Base-by-base conservation (phyloP, 805 yeast species). In the Starmerella floris region DNA sequence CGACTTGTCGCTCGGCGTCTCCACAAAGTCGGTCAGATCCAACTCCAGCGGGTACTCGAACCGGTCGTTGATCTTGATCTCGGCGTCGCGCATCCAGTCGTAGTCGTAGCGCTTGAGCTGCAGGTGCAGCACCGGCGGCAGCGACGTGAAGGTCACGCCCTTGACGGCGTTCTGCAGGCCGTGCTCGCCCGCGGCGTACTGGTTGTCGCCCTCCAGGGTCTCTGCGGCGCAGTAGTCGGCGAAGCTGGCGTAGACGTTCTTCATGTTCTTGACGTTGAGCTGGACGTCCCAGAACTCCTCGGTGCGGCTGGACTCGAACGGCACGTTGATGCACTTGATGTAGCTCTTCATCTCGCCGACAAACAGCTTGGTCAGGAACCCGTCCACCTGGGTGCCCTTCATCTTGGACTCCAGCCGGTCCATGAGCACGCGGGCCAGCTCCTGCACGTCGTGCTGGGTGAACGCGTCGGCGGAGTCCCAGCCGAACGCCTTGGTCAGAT, bases 281-380 rank as follows among this genome's bases (percentile, higher is more conserved):
- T 91, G 98, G 48, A 91, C 82, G 66, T 91, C 98, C 99, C 99
- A 91, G 57, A 82, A 91, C 57, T 91, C 97, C 61, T 91, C 99
- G 3, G 71, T 74, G 48, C 96, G 72, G 2, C 94, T 76, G 31
- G 94, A 80, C 63, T 91, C 97, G 59, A 83, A 91, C 40, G 87
- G 84, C 13, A 91, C 96, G 59, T 88, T 75, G 35, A 88, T 73
- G 63, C 99, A 91, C 60, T 84, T 81, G 55, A 91, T 83, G 57
- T 75, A 91, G 51, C 94, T 82, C 61, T 83, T 88, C 97, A 88
- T 91, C 61, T 82, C 85, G 10, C 97, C 99, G 15, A 91, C 97
- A 64, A 91, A 91, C 2, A 87, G 72, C 45, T 83, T 79, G 55
- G 75, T 81, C 43, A 91, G 62, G 36, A 76, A 71, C 8, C 79